Percentiles rank a stretch among this genome's conserved stretches.
These are phyloP conservation scores for Vitellaria paradoxa DNA, from an alignment of 179 eudicot genomes.

Conservation along the genomic window DNA sequence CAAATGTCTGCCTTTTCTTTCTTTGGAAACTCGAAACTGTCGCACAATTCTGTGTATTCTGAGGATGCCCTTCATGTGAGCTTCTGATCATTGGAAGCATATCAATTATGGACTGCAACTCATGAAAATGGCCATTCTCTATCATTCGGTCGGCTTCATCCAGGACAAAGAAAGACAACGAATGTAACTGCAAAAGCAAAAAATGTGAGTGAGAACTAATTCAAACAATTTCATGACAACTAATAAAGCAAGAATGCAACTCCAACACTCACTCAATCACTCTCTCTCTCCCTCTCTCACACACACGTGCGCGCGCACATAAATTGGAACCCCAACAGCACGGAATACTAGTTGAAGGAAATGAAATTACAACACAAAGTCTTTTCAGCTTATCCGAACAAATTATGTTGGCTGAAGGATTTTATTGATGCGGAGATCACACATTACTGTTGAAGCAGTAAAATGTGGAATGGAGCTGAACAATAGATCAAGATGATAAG, in stretches of 20 bases:
- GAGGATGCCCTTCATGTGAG: slow-evolving; percentile 38
- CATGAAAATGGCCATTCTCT: slow-evolving; percentile 90
- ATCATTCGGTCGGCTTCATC: slow-evolving; percentile 99
- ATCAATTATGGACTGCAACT: slow-evolving; percentile 90
- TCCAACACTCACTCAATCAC: neutral
- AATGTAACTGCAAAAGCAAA: slow-evolving; percentile 68
- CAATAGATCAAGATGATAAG: neutral
- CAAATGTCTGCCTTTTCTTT: slow-evolving; percentile 95
- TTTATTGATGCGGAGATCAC: neutral
- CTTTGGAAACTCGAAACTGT: slow-evolving; percentile 63
- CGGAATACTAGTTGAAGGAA: neutral
- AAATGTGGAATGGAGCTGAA: too few relatives aligned
- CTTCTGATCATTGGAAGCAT: slow-evolving; percentile 65
- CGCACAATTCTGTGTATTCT: slow-evolving; percentile 54
- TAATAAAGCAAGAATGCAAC: neutral
- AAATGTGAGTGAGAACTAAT: slow-evolving; percentile 12
- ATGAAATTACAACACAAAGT: neutral
- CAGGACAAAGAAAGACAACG: slow-evolving; percentile 91
- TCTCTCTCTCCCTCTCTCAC: too few relatives aligned
- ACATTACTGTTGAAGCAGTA: neutral
- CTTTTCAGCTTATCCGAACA: neutral
- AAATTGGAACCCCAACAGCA: neutral
- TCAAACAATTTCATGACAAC: slow-evolving; percentile 2
- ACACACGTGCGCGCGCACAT: neutral
- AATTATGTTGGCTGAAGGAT: neutral